Base-by-base conservation (phyloP, 148 eudicot species). In the Euryodendron excelsum region DNA sequence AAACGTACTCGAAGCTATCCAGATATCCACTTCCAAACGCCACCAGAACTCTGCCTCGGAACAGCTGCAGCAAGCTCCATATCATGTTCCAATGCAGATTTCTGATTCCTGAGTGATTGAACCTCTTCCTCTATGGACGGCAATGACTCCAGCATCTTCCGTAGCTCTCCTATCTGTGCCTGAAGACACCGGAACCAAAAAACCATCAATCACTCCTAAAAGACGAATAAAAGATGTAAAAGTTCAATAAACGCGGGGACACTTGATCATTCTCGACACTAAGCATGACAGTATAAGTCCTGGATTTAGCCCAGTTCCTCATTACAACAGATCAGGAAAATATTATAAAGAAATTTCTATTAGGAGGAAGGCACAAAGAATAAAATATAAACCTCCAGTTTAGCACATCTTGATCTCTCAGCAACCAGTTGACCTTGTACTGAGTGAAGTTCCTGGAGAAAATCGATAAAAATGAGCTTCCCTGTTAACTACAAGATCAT, bases 401-500 rank as follows among this genome's bases (percentile, higher is more conserved):
- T 90, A 80, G 87, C 89, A 78, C 99, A 96, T 93, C 98, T 90
- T 79, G 97, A 96, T 84, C 98, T 86, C 86, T 96, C 99, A 48
- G 91, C 76, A 68, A 77, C 89, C 80, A 96, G 81, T 77, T 96
- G 99, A 78, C 86, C 91, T 86, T 91, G 97, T 76, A 96, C 95
- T 25, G 98, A 96, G 41, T 81, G 91, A 36, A 96, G 86, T 87
- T 96, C 99, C 99, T 96, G 79, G 59, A 77, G 62, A 64, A 68
- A 81, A 73, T 44, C 61, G 60, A 69, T 50, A 45, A 70, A 69
- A 63, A 79, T n/a, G n/a, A n/a, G n/a, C n/a, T n/a, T n/a, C n/a
- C n/a, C n/a, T n/a, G n/a, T n/a, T n/a, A n/a, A n/a, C n/a, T n/a
- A n/a, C n/a, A n/a, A n/a, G 71, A 28, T 72, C 3, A 44, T 10